Evolutionary conservation across 306 rosid species (phyloP), one percentile per base, ranked within the genome.

Genomic region (Mucuna pruriens): DNA sequence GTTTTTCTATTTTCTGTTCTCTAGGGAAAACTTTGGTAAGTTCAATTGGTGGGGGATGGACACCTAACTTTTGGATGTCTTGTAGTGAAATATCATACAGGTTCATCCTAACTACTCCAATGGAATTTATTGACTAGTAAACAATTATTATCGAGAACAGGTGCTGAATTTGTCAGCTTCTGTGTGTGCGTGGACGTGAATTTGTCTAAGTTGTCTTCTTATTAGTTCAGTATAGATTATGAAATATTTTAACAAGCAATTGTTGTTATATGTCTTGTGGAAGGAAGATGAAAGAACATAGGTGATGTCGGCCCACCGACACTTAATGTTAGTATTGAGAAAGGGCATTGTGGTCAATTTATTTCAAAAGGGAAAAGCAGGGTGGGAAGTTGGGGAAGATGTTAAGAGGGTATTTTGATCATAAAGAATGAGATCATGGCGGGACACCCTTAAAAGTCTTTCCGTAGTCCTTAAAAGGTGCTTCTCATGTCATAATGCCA

Each of bases 241-340:
- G 46, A 64, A 55, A 49, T 84, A 64, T 71, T 13, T 60, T 68
- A 82, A 79, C 79, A 46, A 74, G 74, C 77, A 74, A 49, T 77
- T 67, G 63, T 79, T 77, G 62, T 22, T 70, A n/a, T 57, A 48
- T 34, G 82, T 65, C 65, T 7, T 71, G 63, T 52, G 20, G 76
- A 31, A 19, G 55, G 71, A 57, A 80, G 33, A 70, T 74, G 69
- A 81, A 72, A 26, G 31, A 68, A 49, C 80, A 82, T 65, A 26
- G 44, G 84, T 64, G 78, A 26, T 88, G 90, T 88, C 89, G 85
- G 90, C 74, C 85, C 83, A 88, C 97, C 97, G 97, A 93, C 97
- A 88, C 85, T 71, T n/a, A 54, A 25, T 91, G 72, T 85, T 78
- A 3, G 71, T 36, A 29, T 66, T 6, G 76, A 75, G 69, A 29